Evolutionary conservation across 106 monocot genomes (phyloP).

Genomic region (Phalaenopsis aphrodite): DNA sequence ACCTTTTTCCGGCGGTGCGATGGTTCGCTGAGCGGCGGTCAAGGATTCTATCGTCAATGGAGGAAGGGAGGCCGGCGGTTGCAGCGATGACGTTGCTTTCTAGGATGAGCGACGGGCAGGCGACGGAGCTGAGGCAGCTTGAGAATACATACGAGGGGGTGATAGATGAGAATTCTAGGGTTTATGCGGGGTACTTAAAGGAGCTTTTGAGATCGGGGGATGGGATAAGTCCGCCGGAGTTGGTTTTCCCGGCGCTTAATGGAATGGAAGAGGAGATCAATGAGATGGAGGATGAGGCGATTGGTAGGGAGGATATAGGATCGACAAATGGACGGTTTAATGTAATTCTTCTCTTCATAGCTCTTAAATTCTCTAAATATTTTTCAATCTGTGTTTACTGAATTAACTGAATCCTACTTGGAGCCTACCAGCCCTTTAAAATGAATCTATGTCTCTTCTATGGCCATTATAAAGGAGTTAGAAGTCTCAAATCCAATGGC

Average conservation of each 20-base stretch:
- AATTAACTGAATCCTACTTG: too few relatives aligned
- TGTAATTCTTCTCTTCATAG: conserved; percentile 12
- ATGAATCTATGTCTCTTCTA: too few relatives aligned
- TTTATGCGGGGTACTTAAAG: conserved; percentile 31
- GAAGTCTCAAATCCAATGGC: too few relatives aligned
- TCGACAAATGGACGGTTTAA: conserved; percentile 23
- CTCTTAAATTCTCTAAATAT: too few relatives aligned
- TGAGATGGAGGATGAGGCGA: neutral
- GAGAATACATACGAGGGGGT: conserved; percentile 36
- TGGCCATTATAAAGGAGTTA: too few relatives aligned
- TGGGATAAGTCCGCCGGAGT: conserved; percentile 16
- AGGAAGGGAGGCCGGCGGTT: neutral
- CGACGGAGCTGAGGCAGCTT: conserved; percentile 28
- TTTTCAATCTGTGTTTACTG: too few relatives aligned
- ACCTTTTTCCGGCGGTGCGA: conserved; percentile 30
- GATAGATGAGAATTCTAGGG: conserved; percentile 37
- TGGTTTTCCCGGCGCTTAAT: conserved; percentile 9
- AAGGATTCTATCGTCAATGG: conserved; percentile 8
- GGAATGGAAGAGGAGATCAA: neutral
- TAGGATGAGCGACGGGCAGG: conserved; percentile 37
- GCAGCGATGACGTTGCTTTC: conserved; percentile 29
- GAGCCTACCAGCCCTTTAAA: too few relatives aligned
- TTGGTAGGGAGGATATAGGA: neutral
- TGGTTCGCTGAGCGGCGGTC: conserved; percentile 34
- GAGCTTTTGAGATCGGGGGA: conserved; percentile 23